phyloP scores from a whole-genome alignment of 768 basidiomycete species.

The Leccinum subgranulosum region DNA sequence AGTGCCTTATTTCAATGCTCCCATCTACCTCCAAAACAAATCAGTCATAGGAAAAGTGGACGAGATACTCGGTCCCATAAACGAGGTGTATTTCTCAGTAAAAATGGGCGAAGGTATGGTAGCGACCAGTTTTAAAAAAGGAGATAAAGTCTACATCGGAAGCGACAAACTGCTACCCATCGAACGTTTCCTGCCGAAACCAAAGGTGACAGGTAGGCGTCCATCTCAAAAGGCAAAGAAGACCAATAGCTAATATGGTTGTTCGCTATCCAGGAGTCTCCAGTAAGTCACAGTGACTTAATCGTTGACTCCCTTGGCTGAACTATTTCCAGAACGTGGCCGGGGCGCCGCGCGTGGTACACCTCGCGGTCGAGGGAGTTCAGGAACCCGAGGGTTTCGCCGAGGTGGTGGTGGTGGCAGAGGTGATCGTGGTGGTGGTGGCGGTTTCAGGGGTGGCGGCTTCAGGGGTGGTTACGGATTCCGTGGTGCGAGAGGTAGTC shows the following conservation, averaged over 20 bases:
- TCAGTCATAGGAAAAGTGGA: slow-evolving; percentile 95
- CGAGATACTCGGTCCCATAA: slow-evolving; percentile 99
- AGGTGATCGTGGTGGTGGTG: slow-evolving; percentile 39
- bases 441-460: slow-evolving; percentile 47
- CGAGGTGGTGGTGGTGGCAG: slow-evolving; percentile 36
- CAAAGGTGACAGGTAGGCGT: slow-evolving; percentile 74
- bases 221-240: slow-evolving; percentile 17
- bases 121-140: slow-evolving; percentile 92
- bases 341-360: slow-evolving; percentile 34
- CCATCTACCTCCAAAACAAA: slow-evolving; percentile 96
- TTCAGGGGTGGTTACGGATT: slow-evolving; percentile 46
- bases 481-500: slow-evolving; percentile 44
- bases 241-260: not conserved
- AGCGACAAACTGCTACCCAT: slow-evolving; percentile 97
- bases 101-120: slow-evolving; percentile 98
- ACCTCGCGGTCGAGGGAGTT: slow-evolving; percentile 25
- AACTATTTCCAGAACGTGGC: slow-evolving; percentile 44
- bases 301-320: slow-evolving; percentile 17
- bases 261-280: slow-evolving; percentile 27
- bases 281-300: slow-evolving; percentile 6
- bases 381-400: slow-evolving; percentile 32
- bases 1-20: slow-evolving; percentile 99
- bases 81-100: slow-evolving; percentile 96
- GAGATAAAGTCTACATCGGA: slow-evolving; percentile 97
- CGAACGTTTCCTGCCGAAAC: slow-evolving; percentile 95